Evolutionary conservation across 495 filamentous ascomycete species (phyloP), one percentile per base, ranked within the genome.

Genomic region (Podospora sp.): DNA sequence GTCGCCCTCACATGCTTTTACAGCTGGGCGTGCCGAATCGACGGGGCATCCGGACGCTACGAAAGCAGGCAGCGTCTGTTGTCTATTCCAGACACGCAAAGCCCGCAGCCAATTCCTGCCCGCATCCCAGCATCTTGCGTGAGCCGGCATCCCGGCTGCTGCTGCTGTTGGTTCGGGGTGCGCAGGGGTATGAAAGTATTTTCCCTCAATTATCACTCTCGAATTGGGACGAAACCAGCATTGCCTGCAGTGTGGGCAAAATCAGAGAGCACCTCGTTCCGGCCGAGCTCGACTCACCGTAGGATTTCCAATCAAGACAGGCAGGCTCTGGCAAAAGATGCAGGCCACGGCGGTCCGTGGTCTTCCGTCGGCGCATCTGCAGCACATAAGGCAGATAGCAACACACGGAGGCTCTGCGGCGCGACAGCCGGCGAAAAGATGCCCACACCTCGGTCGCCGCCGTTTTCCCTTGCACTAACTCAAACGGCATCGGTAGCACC

Each of bases 21-120:
- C 33, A 7, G n/a, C 65, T 53, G 21, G 11, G 59, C 25, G 56
- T 68, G 59, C 72, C 64, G 63, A 63, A 63, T 68, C 62, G 62
- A 60, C 64, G 63, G 67, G 62, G 62, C 70, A 59, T 50, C 6
- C 3, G 7, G 52, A 11, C 21, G 52, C 16, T 3, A 2, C 20
- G 24, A n/a, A 26, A 22, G 52, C 14, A 55, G 52, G 52, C 20
- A 22, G 50, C 6, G 4, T 4, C 6, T 55, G 2, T n/a, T 24
- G 21, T 22, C 52, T 24, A 55, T 55, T 24, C 52, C 52, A 24
- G 3, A 55, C 52, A 18, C 40, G 14, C n/a, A 33, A 33, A 8
- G 40, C 14, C 16, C 40, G 9, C 40, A 33, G 29, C 29, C 29
- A 33, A 46, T 46, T 4, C 40, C 16, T 46, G 40, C 11, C 40